Conservation (phyloP, 176 grass and related monocot species). For the Oryza rufipogon region DNA sequence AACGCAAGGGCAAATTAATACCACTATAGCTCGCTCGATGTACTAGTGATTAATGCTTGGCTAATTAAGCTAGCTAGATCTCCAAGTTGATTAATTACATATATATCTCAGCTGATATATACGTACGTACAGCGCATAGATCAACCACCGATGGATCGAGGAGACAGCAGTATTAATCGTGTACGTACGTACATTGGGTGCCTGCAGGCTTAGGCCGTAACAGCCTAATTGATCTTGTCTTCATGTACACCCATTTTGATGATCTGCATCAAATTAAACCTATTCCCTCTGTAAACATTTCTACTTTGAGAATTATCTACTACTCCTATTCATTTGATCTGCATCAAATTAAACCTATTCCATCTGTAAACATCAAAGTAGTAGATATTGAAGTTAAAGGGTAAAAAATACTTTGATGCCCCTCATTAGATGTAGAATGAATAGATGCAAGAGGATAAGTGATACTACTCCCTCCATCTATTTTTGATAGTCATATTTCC, state of each 20-base stretch:
- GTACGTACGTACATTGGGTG: neutral
- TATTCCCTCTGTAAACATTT: no score
- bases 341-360: no score
- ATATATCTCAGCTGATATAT: neutral
- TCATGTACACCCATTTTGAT: neutral
- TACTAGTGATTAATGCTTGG: neutral
- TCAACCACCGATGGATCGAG: neutral
- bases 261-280: no score
- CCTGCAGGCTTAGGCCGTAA: neutral
- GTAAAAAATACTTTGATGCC: no score
- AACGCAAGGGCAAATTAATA: neutral
- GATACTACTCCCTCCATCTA: no score
- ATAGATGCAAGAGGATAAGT: no score
- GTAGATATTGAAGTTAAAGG: no score
- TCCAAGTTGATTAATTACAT: neutral
- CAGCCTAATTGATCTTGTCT: neutral
- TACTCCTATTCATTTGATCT: no score
- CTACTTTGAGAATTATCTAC: no score
- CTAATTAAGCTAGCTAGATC: neutral
- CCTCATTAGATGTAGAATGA: no score
- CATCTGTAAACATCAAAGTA: no score
- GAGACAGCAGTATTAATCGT: neutral
- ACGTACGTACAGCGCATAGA: neutral
- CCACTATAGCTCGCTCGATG: neutral
- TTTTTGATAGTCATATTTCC: no score